A percentile compares a stretch with the other conserved stretches of the same genome.
These are phyloP conservation scores for Glutinoglossum americanum DNA, from an alignment of 495 filamentous ascomycete genomes.

Conservation along the genomic window DNA sequence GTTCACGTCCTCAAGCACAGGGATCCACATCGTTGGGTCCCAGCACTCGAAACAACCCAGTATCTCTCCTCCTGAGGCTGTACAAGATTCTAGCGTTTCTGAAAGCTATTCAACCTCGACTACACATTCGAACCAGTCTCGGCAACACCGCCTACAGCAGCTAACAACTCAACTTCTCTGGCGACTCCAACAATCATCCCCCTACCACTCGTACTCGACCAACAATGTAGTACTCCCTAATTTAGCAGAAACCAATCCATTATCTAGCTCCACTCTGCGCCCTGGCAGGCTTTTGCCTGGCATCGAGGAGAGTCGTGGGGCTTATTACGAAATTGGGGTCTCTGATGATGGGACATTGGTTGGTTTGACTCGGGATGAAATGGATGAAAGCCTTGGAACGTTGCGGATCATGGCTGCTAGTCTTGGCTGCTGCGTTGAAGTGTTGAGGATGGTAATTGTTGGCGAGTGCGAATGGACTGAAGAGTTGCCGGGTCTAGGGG, in stretches of 20 bases:
- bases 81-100: not conserved
- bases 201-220: constrained; percentile 60
- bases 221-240: constrained; percentile 48
- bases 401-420: constrained; percentile 77
- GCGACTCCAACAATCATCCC: constrained; percentile 86
- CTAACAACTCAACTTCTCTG: constrained; percentile 88
- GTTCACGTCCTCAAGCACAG: constrained; percentile 42
- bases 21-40: constrained; percentile 35
- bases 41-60: constrained; percentile 27
- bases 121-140: constrained; percentile 31
- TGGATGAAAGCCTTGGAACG: constrained; percentile 72
- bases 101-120: constrained; percentile 12
- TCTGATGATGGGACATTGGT: constrained; percentile 85
- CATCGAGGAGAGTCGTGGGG: constrained; percentile 78
- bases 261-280: constrained; percentile 31
- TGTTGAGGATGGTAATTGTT: constrained; percentile 65
- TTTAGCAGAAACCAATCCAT: constrained; percentile 38
- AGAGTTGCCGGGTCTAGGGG: constrained; percentile 4
- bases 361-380: constrained; percentile 72
- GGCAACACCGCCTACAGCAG: constrained; percentile 69
- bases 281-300: constrained; percentile 50
- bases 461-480: constrained; percentile 68
- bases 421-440: constrained; percentile 70
- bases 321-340: constrained; percentile 90
- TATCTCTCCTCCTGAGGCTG: constrained; percentile 7